Evolutionary conservation across 1,284 basidiomycete species (phyloP).

Genomic region (Marasmius sp.): DNA sequence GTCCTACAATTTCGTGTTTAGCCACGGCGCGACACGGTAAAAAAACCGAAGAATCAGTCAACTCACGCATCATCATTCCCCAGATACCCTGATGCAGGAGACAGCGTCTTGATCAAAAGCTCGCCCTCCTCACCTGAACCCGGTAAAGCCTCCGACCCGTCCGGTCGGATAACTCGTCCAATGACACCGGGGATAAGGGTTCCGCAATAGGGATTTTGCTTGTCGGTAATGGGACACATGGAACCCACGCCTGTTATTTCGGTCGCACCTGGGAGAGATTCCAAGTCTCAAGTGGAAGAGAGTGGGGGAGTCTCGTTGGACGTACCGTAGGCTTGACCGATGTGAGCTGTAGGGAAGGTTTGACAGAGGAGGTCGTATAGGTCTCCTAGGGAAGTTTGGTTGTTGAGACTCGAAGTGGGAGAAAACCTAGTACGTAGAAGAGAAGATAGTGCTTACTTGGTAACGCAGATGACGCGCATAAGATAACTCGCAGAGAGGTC

Average conservation of each 20-base stretch:
- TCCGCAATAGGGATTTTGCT: slow-evolving; percentile 39
- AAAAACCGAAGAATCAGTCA: not conserved
- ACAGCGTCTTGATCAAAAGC: slow-evolving; percentile 42
- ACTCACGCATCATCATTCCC: slow-evolving; percentile 50
- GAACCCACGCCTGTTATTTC: slow-evolving; percentile 24
- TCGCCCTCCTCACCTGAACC: slow-evolving; percentile 49
- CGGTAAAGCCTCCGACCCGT: slow-evolving; percentile 39
- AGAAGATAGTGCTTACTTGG: slow-evolving; percentile 32
- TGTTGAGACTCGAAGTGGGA: slow-evolving; percentile 54
- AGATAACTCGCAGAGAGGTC: not conserved
- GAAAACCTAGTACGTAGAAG: slow-evolving; percentile 48
- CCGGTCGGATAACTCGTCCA: slow-evolving; percentile 36
- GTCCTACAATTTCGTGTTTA: slow-evolving; percentile 21
- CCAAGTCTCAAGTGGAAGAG: not conserved
- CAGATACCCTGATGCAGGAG: slow-evolving; percentile 44
- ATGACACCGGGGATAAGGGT: slow-evolving; percentile 36
- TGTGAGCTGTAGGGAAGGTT: slow-evolving; percentile 44
- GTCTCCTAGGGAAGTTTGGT: slow-evolving; percentile 59
- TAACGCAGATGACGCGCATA: not conserved
- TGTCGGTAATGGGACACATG: slow-evolving; percentile 23
- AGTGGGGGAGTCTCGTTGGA: too few species aligned
- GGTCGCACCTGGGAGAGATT: slow-evolving; percentile 31
- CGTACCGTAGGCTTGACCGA: slow-evolving; percentile 56
- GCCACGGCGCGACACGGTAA: not conserved
- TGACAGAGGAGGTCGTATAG: slow-evolving; percentile 45